Percentiles rank a stretch among this genome's conserved stretches.
Evolutionary conservation across 2,329 filamentous ascomycete genomes (phyloP).

Genomic region (Monosporascus ibericus): DNA sequence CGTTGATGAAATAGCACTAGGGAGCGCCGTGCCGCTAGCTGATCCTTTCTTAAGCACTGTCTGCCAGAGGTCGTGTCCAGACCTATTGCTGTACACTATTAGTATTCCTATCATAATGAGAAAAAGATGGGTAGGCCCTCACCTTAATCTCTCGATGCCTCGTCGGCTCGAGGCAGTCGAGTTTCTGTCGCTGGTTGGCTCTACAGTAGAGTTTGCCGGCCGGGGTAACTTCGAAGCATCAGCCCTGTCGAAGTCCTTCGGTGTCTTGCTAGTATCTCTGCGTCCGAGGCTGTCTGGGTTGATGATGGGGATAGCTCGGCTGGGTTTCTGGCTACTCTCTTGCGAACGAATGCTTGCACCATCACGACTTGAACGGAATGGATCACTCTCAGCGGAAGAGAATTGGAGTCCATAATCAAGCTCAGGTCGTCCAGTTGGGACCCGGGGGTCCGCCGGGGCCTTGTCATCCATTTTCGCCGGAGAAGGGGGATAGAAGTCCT

Average conservation of each 20-base stretch:
- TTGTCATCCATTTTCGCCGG: conserved; percentile 32
- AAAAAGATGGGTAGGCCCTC: conserved; percentile 2
- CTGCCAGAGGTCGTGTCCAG: conserved; percentile 41
- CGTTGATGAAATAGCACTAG: conserved; percentile 44
- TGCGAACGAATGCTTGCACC: conserved; percentile 16
- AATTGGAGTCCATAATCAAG: conserved; percentile 8
- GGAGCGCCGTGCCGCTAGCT: conserved; percentile 38
- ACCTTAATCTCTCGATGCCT: conserved; percentile 25
- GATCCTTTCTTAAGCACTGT: conserved; percentile 47
- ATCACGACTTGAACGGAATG: conserved; percentile 18
- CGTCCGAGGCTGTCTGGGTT: conserved; percentile 18
- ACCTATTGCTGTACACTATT: conserved; percentile 30
- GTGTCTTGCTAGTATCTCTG: conserved; percentile 6
- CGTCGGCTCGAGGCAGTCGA: conserved; percentile 10
- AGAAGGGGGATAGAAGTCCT: conserved; percentile 56
- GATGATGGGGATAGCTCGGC: conserved; percentile 28
- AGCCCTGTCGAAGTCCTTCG: conserved; percentile 7
- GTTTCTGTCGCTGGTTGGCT: conserved; percentile 10
- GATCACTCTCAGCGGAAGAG: conserved; percentile 17
- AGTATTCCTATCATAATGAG: background rate
- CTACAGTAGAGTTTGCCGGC: conserved; percentile 5
- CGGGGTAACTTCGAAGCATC: conserved; percentile 8
- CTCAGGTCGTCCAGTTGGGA: conserved; percentile 6
- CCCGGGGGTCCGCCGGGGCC: background rate
- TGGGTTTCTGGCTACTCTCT: conserved; percentile 19